A percentile compares a stretch with the other conserved stretches of the same genome.
phyloP scores from a whole-genome alignment of 1,284 basidiomycete genomes.

The Fereydounia khargensis region DNA sequence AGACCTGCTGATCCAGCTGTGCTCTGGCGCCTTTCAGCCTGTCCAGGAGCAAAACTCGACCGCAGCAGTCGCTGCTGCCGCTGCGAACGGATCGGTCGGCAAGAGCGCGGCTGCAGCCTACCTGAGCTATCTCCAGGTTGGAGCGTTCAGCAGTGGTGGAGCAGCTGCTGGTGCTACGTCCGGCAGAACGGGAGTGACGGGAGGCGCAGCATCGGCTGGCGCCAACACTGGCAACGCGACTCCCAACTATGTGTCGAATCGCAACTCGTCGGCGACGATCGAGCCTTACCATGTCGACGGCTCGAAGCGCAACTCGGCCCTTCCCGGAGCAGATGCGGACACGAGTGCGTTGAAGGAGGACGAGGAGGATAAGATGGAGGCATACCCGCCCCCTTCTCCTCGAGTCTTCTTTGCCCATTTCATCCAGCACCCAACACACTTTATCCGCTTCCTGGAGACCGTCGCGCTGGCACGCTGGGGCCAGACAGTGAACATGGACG shows the following conservation, averaged over 20 bases:
- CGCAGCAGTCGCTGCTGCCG: background rate
- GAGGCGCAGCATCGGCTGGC: background rate
- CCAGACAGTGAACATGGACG: conserved; percentile 66
- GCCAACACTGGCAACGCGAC: conserved; percentile 5
- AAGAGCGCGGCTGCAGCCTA: conserved; percentile 29
- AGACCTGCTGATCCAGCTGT: conserved; percentile 84
- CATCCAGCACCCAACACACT: conserved; percentile 79
- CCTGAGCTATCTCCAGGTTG: conserved; percentile 38
- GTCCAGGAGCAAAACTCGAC: conserved; percentile 8
- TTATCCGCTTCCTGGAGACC: conserved; percentile 83
- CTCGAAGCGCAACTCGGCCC: conserved; percentile 4
- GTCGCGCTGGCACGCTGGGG: conserved; percentile 79
- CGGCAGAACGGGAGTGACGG: too few relatives aligned
- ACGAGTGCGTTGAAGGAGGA: background rate
- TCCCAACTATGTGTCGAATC: conserved; percentile 1
- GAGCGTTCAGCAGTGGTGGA: conserved; percentile 13
- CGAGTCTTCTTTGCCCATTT: conserved; percentile 90
- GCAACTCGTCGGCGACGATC: conserved; percentile 12
- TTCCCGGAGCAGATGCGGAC: conserved; percentile 4
- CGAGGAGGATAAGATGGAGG: conserved; percentile 10
- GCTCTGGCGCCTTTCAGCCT: conserved; percentile 65
- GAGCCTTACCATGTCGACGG: conserved; percentile 16
- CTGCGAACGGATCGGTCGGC: conserved; percentile 1
- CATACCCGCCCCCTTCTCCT: conserved; percentile 71
- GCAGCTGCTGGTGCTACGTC: conserved; percentile 4